Evolutionary conservation across 2,329 filamentous ascomycete species (phyloP), one percentile per base, ranked within the genome.

Genomic region (Colletotrichum siamense): DNA sequence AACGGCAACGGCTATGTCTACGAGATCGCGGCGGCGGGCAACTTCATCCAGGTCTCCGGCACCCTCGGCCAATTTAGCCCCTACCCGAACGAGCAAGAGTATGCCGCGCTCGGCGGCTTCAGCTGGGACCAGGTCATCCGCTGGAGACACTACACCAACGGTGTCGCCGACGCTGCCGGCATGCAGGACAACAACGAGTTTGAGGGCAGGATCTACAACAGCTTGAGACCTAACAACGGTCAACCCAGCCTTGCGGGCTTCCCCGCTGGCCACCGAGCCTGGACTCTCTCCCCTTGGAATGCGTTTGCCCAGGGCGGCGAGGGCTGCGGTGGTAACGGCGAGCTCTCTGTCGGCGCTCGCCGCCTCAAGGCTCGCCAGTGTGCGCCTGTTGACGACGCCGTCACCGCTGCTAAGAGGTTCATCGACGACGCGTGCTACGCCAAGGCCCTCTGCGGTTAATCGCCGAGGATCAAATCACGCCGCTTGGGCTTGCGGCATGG

Each of bases 91-190:
- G 44, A 52, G n/a, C 44, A 52, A 52, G 44, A 52, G n/a, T 52
- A 52, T 1, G 44, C 44, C 2, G 44, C n/a, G 1, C 44, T 52
- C 0, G 44, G 44, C 0, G 44, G 44, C 44, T 52, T 52, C 44
- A 52, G 44, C n/a, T 52, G 44, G 44, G 44, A 52, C 10, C 44
- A 52, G 44, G 44, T 52, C 44, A 52, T 52, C 44, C 44, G 44
- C 44, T 52, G 44, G 44, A 52, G 44, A 52, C 44, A 52, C 44
- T 52, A 52, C 44, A 52, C 44, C 44, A 52, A 52, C 44, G 44
- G 44, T 3, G n/a, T 52, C n/a, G 44, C 44, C 10, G 44, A 52
- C 0, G 44, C 44, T 52, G 44, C n/a, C 18, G 44, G 44, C 44
- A 52, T 52, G 44, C 0, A 52, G 6, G 44, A 52, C 44, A 52